Evolutionary conservation across 1,284 basidiomycete species (phyloP), one percentile per base, ranked within the genome.

Genomic region (Malassezia arunalokei): DNA sequence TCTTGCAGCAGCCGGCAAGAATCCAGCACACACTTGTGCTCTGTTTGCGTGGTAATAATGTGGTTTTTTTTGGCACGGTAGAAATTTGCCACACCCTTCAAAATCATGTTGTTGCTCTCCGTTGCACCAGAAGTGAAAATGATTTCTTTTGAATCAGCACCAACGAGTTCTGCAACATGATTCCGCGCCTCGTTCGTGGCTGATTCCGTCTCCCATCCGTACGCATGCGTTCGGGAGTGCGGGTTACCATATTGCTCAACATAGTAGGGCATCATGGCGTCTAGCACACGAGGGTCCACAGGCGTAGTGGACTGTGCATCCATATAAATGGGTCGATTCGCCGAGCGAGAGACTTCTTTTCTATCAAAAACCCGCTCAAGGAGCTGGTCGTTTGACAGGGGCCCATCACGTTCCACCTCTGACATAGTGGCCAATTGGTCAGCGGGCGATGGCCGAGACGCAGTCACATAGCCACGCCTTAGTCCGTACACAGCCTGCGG

Each of bases 1-100:
- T 95, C 90, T 43, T 87, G 82, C 7, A 98, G 81, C 73, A 86
- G 87, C 68, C 94, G 82, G 77, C 91, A 98, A 11, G 92, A 96
- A 75, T 99, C 94, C 43, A 98, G 80, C 0, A 99, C 94, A 73
- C 94, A 98, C 79, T 98, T 98, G 78, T 99, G 94, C 75, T 99
- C 94, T 1, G 76, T 76, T 60, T 76, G 76, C 1, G 75, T 75
- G 15, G 76, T 77, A 58, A 77, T 76, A 56, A 90, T 92, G 67
- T 73, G 70, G 51, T 69, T 71, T 61, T 73, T 73, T 53, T 69
- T 71, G 45, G 57, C 47, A 49, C 63, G 59, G 59, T 56, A 70
- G 74, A 98, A 99, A 31, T 85, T 84, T 31, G 91, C 94, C 46
- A 95, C 84, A 49, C 94, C 94, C 76, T 98, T 98, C 76, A 99